phyloP scores from a whole-genome alignment of 768 basidiomycete genomes.

The Lactarius evosmus region DNA sequence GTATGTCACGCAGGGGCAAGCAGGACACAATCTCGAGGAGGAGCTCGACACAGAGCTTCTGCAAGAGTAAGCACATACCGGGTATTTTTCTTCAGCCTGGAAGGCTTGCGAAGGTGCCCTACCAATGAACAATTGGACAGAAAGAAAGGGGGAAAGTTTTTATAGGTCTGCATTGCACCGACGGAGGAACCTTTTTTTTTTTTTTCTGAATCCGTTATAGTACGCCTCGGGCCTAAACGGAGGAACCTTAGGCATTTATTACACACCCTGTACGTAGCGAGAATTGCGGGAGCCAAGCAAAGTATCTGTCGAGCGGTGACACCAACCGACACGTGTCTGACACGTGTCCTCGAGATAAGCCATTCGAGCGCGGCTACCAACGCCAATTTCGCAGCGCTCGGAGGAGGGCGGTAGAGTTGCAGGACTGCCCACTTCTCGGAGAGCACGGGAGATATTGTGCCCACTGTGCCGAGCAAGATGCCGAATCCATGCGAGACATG shows the following conservation, averaged over 20 bases:
- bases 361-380: background rate
- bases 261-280: background rate
- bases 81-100: background rate
- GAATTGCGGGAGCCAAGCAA: background rate
- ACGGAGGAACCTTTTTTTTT: too few relatives aligned
- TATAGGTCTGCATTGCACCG: slow-evolving; percentile 5
- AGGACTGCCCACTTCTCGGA: background rate
- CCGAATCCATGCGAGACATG: background rate
- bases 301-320: background rate
- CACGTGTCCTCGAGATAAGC: slow-evolving; percentile 5
- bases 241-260: background rate
- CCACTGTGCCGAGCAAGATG: background rate
- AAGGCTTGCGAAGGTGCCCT: background rate
- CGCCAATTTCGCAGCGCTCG: background rate
- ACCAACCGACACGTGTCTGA: background rate
- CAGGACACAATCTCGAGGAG: background rate
- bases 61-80: background rate
- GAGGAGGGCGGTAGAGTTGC: background rate
- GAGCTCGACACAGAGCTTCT: background rate
- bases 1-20: background rate
- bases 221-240: too few relatives aligned
- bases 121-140: background rate
- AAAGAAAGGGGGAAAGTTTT: background rate
- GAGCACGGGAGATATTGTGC: background rate
- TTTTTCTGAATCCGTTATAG: too few relatives aligned